Percentiles rank a stretch among this genome's conserved stretches.
Evolutionary conservation across 257 asterid species (phyloP).

Genomic region (Nicotiana attenuata): DNA sequence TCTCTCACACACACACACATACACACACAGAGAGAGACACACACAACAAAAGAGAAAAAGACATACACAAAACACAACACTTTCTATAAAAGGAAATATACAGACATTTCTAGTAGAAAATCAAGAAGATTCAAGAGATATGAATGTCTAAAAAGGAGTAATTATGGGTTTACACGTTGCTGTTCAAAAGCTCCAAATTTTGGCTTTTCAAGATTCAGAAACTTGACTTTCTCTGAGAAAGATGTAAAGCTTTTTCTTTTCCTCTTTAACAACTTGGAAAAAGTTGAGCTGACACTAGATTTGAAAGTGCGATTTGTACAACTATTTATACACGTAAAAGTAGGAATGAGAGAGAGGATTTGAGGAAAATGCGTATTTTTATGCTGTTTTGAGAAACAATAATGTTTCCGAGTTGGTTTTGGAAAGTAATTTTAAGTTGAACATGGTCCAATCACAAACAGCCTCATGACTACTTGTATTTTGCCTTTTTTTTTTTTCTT

Average conservation of each 20-base stretch:
- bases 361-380: background rate
- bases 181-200: background rate
- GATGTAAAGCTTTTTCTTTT: background rate
- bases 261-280: background rate
- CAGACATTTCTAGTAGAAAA: background rate
- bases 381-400: background rate
- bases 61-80: background rate
- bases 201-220: no score
- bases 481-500: background rate
- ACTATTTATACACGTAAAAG: background rate
- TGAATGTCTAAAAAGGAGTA: background rate
- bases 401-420: background rate
- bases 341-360: background rate
- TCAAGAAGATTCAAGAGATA: background rate
- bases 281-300: background rate
- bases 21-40: background rate
- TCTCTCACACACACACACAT: background rate
- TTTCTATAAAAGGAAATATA: background rate
- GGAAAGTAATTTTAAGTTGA: background rate
- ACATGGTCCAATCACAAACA: background rate
- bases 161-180: background rate
- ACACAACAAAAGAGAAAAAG: background rate
- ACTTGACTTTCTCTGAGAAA: no score
- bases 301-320: background rate
- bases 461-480: background rate